Percentiles rank a stretch among this genome's conserved stretches.
phyloP scores from a whole-genome alignment of 2,329 filamentous ascomycete genomes.

The Chrysoporthe austroafricana region DNA sequence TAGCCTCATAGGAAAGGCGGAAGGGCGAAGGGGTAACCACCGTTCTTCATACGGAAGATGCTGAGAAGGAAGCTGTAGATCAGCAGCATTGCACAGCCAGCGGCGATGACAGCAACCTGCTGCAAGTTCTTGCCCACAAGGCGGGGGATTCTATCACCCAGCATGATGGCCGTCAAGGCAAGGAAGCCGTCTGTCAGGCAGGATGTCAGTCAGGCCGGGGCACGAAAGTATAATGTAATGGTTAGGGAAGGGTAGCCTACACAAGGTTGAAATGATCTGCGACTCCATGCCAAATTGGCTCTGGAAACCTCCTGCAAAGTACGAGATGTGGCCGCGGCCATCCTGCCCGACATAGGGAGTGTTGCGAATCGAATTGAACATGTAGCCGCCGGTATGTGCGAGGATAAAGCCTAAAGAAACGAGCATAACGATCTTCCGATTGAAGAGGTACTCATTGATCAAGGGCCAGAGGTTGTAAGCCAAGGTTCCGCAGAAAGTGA shows the following conservation, averaged over 20 bases:
- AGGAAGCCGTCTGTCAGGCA: conserved; percentile 62
- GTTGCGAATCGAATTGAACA: conserved; percentile 99
- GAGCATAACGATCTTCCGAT: conserved; percentile 91
- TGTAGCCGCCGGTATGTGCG: conserved; percentile 93
- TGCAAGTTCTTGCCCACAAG: conserved; percentile 78
- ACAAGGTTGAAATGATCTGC: conserved; percentile 90
- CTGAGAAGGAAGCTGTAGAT: conserved; percentile 95
- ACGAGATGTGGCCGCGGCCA: conserved; percentile 82
- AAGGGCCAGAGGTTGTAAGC: conserved; percentile 76
- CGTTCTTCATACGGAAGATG: conserved; percentile 93
- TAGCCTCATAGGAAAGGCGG: conserved; percentile 74
- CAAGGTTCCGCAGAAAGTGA: conserved; percentile 68
- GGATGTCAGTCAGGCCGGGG: conserved; percentile 32
- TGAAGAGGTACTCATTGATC: conserved; percentile 79
- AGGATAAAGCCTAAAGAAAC: conserved; percentile 87
- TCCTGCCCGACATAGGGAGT: conserved; percentile 90
- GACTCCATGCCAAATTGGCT: conserved; percentile 94
- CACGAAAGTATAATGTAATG: conserved; percentile 5
- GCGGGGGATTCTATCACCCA: conserved; percentile 90
- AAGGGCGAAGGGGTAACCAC: conserved; percentile 90
- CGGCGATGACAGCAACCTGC: conserved; percentile 79
- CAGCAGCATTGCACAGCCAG: conserved; percentile 75
- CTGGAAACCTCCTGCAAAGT: conserved; percentile 91
- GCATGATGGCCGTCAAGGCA: conserved; percentile 87
- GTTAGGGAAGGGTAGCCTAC: conserved; percentile 54